Evolutionary conservation across 192 early-diverging fungal genomes (phyloP), one percentile per base, ranked within the genome.

Genomic region (Coemansia sp.): DNA sequence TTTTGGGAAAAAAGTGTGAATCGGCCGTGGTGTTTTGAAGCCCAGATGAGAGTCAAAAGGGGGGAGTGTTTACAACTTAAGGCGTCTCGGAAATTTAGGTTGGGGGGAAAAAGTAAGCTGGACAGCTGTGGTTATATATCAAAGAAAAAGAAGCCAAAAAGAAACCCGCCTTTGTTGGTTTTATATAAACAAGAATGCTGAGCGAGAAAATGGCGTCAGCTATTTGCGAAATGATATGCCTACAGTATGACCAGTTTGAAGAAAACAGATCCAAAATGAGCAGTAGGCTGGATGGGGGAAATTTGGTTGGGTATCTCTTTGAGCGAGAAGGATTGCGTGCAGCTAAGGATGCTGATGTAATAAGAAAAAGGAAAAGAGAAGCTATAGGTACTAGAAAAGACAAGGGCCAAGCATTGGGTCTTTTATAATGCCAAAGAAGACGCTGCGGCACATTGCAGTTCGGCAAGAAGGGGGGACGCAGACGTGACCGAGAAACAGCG

Each of bases 161-260:
- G 23, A 49, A 28, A 28, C 11, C 11, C 30, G 49, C 49, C 11
- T 26, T 49, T 45, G 43, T 47, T 47, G 45, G 45, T 47, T 47
- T 47, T 47, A 30, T 47, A 47, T 41, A 47, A 47, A 47, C 23
- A 47, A 28, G 45, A 28, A 47, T 21, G 45, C 45, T 47, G 45
- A 11, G n/a, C 21, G 12, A 47, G n/a, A 30, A 47, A 41, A 55
- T 55, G 53, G 53, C 53, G 53, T 55, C 53, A 55, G 40, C 21
- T 15, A 46, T 14, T 31, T 14, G 15, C 26, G 3, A 48, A 16
- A 28, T 31, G 31, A 15, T 48, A 31, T 31, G 31, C 18, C 46
- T 28, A 48, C 46, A 48, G 46, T 48, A 48, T 23, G 46, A 8
- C 9, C 23, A 23, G 20, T 12, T 47, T 47, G 17, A 42, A 51